A percentile compares a stretch with the other conserved stretches of the same genome.
Evolutionary conservation across 768 basidiomycete species (phyloP).

Genomic region (Goffeauzyma gilvescens): DNA sequence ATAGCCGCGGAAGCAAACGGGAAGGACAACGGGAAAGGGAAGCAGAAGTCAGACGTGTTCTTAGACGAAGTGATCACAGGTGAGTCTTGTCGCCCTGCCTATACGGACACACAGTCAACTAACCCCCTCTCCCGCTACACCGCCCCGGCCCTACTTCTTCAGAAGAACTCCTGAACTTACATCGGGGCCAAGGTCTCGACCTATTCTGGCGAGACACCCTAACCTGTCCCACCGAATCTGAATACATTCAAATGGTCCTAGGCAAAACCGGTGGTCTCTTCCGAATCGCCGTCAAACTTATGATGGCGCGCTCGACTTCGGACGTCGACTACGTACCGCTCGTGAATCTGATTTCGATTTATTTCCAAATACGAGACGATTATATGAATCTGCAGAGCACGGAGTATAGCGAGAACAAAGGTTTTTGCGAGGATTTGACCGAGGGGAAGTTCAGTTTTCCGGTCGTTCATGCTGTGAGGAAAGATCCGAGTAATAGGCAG

Average conservation of each 20-base stretch:
- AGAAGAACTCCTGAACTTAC: conserved; percentile 64
- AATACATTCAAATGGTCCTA: conserved; percentile 90
- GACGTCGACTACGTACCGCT: conserved; percentile 72
- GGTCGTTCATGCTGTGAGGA: conserved; percentile 66
- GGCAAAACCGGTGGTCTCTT: conserved; percentile 92
- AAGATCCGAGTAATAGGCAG: conserved; percentile 51
- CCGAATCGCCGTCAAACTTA: conserved; percentile 75
- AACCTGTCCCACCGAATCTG: conserved; percentile 78
- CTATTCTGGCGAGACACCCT: conserved; percentile 84
- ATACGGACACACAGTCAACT: too few species aligned
- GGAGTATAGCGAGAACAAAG: conserved; percentile 54
- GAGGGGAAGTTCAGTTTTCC: conserved; percentile 98
- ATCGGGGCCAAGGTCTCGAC: conserved; percentile 87
- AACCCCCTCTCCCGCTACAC: too few species aligned
- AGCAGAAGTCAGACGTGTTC: too few species aligned
- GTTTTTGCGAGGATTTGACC: conserved; percentile 76
- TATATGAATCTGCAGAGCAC: conserved; percentile 82
- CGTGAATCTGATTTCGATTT: conserved; percentile 83
- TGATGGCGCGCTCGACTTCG: conserved; percentile 50
- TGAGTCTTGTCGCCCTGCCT: too few species aligned
- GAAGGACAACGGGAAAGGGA: conserved; percentile 21
- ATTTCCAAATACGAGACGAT: conserved; percentile 92
- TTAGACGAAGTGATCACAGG: conserved; percentile 60
- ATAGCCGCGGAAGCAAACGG: conserved; percentile 7
- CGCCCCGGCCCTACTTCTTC: neutral